Conservation (phyloP, 345 rosid species). For the Pistacia vera region DNA sequence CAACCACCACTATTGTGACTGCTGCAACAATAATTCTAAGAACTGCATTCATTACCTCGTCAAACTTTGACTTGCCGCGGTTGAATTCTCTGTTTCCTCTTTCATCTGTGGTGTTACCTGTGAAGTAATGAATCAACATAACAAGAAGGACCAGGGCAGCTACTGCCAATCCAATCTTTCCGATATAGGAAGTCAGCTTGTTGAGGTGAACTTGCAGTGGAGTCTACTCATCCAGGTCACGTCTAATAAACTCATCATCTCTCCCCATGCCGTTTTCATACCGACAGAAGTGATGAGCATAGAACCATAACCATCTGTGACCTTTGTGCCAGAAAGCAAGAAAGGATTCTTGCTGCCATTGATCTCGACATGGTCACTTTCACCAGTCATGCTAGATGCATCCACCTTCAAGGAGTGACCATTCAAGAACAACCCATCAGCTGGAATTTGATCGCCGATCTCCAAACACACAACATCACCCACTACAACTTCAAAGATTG, state of each 20-base stretch:
- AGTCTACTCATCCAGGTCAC: slow-evolving; percentile 40
- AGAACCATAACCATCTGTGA: slow-evolving; percentile 40
- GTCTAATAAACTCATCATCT: slow-evolving; percentile 52
- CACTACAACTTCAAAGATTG: slow-evolving; percentile 21
- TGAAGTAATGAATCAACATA: slow-evolving; percentile 23
- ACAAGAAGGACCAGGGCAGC: slow-evolving; percentile 22
- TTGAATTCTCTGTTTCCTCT: slow-evolving; percentile 15
- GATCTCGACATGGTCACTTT: neutral
- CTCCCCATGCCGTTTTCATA: slow-evolving; percentile 52
- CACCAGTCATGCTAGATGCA: slow-evolving; percentile 18
- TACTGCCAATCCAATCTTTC: slow-evolving; percentile 33
- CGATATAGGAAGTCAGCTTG: slow-evolving; percentile 37
- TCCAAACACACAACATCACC: slow-evolving; percentile 27
- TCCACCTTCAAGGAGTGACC: slow-evolving; percentile 10
- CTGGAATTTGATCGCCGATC: slow-evolving; percentile 27
- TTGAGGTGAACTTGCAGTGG: slow-evolving; percentile 50
- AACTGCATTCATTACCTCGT: slow-evolving; percentile 19
- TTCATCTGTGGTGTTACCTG: slow-evolving; percentile 32
- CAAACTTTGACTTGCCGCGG: slow-evolving; percentile 18
- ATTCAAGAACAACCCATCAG: slow-evolving; percentile 23
- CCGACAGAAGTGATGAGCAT: slow-evolving; percentile 56
- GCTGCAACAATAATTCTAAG: slow-evolving; percentile 32
- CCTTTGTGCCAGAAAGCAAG: slow-evolving; percentile 46
- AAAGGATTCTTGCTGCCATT: slow-evolving; percentile 13
- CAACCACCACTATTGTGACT: slow-evolving; percentile 10